These are phyloP conservation scores for Tulasnella sp. DNA, from an alignment of 768 basidiomycete species.

Conservation along the genomic window DNA sequence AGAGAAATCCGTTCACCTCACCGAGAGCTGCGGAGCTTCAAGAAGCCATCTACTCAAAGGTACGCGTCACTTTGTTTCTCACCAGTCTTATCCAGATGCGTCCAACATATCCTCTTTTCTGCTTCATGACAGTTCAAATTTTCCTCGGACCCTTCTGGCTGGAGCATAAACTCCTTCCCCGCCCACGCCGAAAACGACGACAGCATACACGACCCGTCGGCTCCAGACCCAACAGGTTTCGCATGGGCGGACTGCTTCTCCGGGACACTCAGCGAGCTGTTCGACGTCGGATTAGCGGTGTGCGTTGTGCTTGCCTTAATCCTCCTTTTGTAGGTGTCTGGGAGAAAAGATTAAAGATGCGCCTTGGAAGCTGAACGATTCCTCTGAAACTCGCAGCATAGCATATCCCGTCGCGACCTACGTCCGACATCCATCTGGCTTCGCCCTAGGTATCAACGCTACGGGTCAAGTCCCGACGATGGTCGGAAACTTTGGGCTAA, in stretches of 20 bases:
- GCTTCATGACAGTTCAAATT: neutral
- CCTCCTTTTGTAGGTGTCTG: neutral
- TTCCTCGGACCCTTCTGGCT: neutral
- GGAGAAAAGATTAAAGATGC: too few species aligned
- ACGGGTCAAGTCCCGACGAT: constrained; percentile 78
- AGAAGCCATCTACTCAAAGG: neutral
- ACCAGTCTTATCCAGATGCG: neutral
- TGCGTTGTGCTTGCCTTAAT: neutral
- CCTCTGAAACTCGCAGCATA: neutral
- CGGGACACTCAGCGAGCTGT: neutral
- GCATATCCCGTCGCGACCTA: constrained; percentile 67
- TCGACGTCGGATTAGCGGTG: neutral
- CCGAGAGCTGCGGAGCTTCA: neutral
- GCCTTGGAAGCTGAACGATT: too few species aligned
- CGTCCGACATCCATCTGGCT: constrained; percentile 30
- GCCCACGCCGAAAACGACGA: neutral
- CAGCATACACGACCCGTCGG: neutral
- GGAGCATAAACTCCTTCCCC: neutral
- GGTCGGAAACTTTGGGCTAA: constrained; percentile 31
- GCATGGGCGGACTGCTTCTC: neutral
- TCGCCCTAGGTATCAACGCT: constrained; percentile 65
- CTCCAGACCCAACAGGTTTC: neutral
- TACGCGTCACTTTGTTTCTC: neutral
- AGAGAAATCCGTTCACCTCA: neutral
- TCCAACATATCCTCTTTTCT: neutral